These are phyloP conservation scores for Primulina tabacum DNA, from an alignment of 257 asterid genomes.

Conservation along the genomic window DNA sequence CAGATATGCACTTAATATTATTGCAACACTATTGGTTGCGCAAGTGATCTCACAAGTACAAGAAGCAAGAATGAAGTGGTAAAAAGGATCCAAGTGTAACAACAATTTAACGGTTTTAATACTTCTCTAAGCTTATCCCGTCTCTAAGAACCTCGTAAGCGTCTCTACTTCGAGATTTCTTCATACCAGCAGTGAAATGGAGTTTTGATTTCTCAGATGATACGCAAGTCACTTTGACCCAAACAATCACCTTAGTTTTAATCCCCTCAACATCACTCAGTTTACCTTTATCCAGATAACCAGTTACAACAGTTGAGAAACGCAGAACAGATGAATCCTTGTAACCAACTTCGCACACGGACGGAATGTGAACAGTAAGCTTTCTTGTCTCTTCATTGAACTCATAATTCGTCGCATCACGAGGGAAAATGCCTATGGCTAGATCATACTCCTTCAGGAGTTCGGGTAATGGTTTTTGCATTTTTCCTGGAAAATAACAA, in stretches of 20 bases:
- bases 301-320: slow-evolving; percentile 51
- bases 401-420: slow-evolving; percentile 50
- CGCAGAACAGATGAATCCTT: slow-evolving; percentile 63
- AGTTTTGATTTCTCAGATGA: slow-evolving; percentile 38
- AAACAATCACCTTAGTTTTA: slow-evolving; percentile 67
- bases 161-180: slow-evolving; percentile 40
- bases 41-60: slow-evolving; percentile 1
- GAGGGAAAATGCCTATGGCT: slow-evolving; percentile 47
- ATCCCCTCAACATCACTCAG: slow-evolving; percentile 67
- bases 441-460: slow-evolving; percentile 45
- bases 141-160: slow-evolving; percentile 45
- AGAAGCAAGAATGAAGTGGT: neutral
- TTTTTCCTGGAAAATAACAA: slow-evolving; percentile 34
- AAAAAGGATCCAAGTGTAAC: neutral
- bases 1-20: neutral
- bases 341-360: slow-evolving; percentile 65
- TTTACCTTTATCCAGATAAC: slow-evolving; percentile 68
- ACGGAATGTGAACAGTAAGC: slow-evolving; percentile 46
- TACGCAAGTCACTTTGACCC: slow-evolving; percentile 51
- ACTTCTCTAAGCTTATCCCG: slow-evolving; percentile 34
- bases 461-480: slow-evolving; percentile 43
- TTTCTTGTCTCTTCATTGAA: slow-evolving; percentile 43
- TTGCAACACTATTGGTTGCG: neutral
- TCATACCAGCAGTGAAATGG: slow-evolving; percentile 41
- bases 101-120: slow-evolving; percentile 15